Base-by-base conservation (phyloP, 768 basidiomycete genomes). In the Macrolepiota fuliginosa region DNA sequence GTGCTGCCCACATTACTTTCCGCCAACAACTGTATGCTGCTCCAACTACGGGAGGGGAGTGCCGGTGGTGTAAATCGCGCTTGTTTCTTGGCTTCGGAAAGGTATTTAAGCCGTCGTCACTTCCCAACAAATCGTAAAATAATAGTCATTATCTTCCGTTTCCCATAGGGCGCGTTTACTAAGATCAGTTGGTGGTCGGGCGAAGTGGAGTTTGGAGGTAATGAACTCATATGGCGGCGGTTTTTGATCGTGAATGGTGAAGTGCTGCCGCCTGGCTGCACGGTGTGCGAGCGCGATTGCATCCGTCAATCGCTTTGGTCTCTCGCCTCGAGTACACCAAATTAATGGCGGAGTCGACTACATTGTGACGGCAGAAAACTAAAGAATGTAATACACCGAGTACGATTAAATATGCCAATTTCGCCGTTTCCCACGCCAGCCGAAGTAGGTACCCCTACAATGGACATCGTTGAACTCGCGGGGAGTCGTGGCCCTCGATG, bases 141-240 rank as follows among this genome's bases (percentile, higher is more conserved):
- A 12, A 22, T 11, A 17, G n/a, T n/a, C n/a, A n/a, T n/a, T n/a
- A 24, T 45, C 39, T 50, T 60, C 15, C 40, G 46, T 1, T 63
- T 24, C 37, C 45, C 24, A 24, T n/a, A 58, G 29, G 42, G 36
- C 9, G 36, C 55, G 40, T 42, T 13, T 24, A 3, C 45, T 24
- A 32, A 50, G 27, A 40, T 61, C 51, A 11, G 27, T 61, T 19
- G 61, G 64, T 17, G 45, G 17, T n/a, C 63, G 39, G 54, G 56
- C 50, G 65, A 67, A 40, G n/a, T 9, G 13, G 32, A 53, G 32
- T 15, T 35, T 53, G 52, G 32, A 24, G 29, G n/a, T 29, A 7
- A 56, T 40, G 10, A 47, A 4, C 3, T 56, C 55, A 25, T 13
- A 45, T 46, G 55, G 55, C 17, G 45, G n/a, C 11, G 27, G 27